A percentile compares a stretch with the other conserved stretches of the same genome.
Evolutionary conservation across 1,284 basidiomycete species (phyloP).

Genomic region (Inonotus obliquus): DNA sequence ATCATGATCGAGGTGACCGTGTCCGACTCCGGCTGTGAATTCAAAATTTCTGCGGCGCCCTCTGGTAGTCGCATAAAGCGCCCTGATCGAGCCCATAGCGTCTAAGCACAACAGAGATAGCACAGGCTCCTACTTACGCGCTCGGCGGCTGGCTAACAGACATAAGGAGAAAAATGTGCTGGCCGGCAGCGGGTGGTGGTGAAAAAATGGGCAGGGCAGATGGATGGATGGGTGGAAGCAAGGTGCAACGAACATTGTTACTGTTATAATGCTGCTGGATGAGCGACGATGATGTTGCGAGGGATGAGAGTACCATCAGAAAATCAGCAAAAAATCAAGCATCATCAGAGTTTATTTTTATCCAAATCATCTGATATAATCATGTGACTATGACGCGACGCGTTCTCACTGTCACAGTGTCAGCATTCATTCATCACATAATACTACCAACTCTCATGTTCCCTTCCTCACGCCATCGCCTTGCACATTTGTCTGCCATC

Average conservation of each 20-base stretch:
- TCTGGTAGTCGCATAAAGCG: background rate
- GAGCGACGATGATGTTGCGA: background rate
- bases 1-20: no score
- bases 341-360: background rate
- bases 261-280: background rate
- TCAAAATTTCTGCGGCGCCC: background rate
- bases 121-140: background rate
- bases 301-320: background rate
- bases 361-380: background rate
- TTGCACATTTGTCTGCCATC: background rate
- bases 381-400: constrained; percentile 3
- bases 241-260: background rate
- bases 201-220: background rate
- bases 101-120: no score
- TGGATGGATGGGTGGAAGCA: background rate
- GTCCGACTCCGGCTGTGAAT: background rate
- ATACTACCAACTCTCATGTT: background rate
- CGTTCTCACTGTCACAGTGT: background rate
- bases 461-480: background rate
- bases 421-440: background rate
- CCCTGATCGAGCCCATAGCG: background rate
- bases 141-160: background rate
- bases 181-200: background rate
- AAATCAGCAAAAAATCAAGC: background rate
- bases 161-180: background rate